Conservation (phyloP, 805 yeast species). For the Candida quercuum region DNA sequence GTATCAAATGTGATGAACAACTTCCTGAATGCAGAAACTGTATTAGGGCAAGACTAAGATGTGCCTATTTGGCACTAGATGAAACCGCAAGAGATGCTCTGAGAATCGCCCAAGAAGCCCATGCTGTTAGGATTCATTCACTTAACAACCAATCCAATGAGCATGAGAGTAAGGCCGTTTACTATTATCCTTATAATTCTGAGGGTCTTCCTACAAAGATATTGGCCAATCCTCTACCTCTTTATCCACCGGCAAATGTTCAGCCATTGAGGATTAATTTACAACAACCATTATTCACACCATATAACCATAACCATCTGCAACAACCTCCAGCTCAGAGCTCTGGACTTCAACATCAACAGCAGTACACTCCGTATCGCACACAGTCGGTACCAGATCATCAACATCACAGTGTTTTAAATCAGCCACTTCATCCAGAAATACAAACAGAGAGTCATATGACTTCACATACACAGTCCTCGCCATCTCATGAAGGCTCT, state of each 20-base stretch:
- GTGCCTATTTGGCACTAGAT: slow-evolving; percentile 45
- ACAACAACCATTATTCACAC: slow-evolving; percentile 1
- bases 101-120: slow-evolving; percentile 41
- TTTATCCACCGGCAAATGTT: slow-evolving; percentile 7
- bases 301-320: not conserved
- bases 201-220: slow-evolving; percentile 22
- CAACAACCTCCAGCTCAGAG: not conserved
- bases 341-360: not conserved
- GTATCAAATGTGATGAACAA: slow-evolving; percentile 62
- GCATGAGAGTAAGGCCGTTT: slow-evolving; percentile 12
- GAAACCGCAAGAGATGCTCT: slow-evolving; percentile 44
- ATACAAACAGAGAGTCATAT: slow-evolving; percentile 4
- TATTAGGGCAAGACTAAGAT: slow-evolving; percentile 37
- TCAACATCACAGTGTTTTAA: no score
- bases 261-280: slow-evolving; percentile 19
- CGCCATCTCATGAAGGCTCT: no score
- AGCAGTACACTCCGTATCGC: no score
- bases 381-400: no score
- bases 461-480: no score
- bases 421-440: not conserved
- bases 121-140: slow-evolving; percentile 31
- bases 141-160: slow-evolving; percentile 17
- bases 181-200: slow-evolving; percentile 15
- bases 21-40: slow-evolving; percentile 58
- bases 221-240: slow-evolving; percentile 9